Evolutionary conservation across 179 eudicot genomes (phyloP).

Genomic region (Gypsophila paniculata): DNA sequence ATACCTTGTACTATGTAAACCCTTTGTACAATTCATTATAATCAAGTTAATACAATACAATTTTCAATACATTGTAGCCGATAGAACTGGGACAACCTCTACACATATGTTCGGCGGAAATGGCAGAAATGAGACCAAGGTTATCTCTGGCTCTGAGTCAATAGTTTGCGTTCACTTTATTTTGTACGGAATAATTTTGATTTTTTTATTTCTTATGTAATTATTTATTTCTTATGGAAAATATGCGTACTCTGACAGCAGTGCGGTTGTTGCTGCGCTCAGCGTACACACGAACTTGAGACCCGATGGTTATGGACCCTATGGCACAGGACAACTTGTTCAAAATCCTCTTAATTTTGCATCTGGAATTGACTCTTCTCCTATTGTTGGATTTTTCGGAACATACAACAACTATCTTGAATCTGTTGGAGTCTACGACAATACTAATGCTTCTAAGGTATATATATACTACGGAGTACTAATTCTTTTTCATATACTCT

Average conservation of each 20-base stretch:
- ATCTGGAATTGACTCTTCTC: background rate
- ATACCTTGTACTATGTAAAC: too few species aligned
- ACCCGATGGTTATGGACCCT: too few species aligned
- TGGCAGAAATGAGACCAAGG: background rate
- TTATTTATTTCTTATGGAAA: too few species aligned
- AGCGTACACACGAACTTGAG: too few species aligned
- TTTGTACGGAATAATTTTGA: background rate
- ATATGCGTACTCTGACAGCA: too few species aligned
- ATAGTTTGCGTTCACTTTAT: background rate
- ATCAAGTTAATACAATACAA: too few species aligned
- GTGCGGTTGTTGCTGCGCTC: too few species aligned
- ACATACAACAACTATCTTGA: background rate
- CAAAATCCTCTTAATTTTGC: background rate
- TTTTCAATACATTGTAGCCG: slow-evolving; percentile 9
- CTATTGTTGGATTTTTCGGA: slow-evolving; percentile 1
- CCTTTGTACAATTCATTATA: too few species aligned
- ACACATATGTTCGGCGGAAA: background rate
- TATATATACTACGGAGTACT: background rate
- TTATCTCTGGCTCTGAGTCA: background rate
- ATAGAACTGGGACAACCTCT: background rate
- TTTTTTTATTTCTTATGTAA: background rate
- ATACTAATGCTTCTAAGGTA: background rate
- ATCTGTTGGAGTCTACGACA: background rate
- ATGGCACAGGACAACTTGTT: background rate
- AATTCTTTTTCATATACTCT: background rate